Percentiles rank a stretch among this genome's conserved stretches.
These are phyloP conservation scores for Trichoderma koningiopsis DNA, from an alignment of 2,329 filamentous ascomycete species.

Conservation along the genomic window DNA sequence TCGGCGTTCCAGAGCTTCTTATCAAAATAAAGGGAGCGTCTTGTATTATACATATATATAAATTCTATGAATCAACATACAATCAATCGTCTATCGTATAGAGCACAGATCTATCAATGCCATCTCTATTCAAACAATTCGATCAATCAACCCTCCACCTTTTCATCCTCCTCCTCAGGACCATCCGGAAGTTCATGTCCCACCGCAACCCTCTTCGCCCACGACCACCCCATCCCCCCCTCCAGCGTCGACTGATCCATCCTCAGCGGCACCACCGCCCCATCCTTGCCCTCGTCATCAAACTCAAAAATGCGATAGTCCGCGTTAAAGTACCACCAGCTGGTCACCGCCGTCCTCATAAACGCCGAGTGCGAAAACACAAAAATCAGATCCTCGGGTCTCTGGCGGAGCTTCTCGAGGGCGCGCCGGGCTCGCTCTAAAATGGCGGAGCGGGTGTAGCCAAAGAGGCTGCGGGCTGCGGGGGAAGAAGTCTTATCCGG, in stretches of 20 bases:
- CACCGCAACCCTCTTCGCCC: constrained; percentile 41
- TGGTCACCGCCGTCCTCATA: constrained; percentile 58
- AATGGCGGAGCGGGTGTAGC: constrained; percentile 55
- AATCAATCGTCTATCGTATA: neutral
- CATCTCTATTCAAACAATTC: neutral
- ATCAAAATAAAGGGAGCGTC: constrained; percentile 42
- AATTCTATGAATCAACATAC: neutral
- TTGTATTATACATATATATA: neutral
- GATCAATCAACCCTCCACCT: neutral
- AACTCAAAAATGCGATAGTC: constrained; percentile 68
- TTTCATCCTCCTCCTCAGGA: constrained; percentile 11
- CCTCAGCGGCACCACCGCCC: constrained; percentile 35
- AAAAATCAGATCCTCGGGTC: constrained; percentile 63
- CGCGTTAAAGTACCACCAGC: constrained; percentile 60
- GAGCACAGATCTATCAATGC: neutral
- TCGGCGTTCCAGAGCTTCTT: constrained; percentile 94
- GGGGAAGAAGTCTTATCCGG: constrained; percentile 62
- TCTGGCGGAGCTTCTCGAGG: constrained; percentile 51
- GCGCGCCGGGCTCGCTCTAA: constrained; percentile 56
- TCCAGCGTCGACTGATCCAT: constrained; percentile 49
- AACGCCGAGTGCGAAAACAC: constrained; percentile 69
- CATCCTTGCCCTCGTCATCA: constrained; percentile 33
- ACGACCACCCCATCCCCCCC: constrained; percentile 43
- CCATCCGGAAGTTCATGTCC: constrained; percentile 45
- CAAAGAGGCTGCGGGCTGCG: constrained; percentile 48